Percentiles rank a stretch among this genome's conserved stretches.
Evolutionary conservation across 805 yeast genomes (phyloP).

Genomic region (Saitoella complicata): DNA sequence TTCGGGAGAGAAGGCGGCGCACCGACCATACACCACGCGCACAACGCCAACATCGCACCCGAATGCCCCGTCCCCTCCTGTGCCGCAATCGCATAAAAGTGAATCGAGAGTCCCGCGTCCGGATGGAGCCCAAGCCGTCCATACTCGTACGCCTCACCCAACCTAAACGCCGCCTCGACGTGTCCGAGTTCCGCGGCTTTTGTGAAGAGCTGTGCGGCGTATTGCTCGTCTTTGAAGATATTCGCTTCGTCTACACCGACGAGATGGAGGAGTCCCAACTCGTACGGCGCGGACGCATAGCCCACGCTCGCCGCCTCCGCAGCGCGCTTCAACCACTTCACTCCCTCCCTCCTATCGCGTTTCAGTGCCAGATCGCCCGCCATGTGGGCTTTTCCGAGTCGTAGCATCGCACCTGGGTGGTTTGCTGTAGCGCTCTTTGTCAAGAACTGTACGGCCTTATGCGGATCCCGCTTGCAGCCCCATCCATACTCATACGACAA

Average conservation of each 20-base stretch:
- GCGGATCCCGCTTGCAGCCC: slow-evolving; percentile 78
- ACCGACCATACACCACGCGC: slow-evolving; percentile 95
- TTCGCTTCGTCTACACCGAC: slow-evolving; percentile 76
- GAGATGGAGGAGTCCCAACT: slow-evolving; percentile 69
- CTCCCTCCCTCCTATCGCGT: slow-evolving; percentile 51
- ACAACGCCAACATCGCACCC: slow-evolving; percentile 76
- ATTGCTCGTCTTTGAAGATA: slow-evolving; percentile 54
- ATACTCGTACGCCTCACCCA: slow-evolving; percentile 73
- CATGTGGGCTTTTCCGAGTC: slow-evolving; percentile 74
- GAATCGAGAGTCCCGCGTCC: slow-evolving; percentile 72
- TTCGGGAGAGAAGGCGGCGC: slow-evolving; percentile 64
- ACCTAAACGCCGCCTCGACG: slow-evolving; percentile 55
- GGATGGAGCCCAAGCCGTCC: slow-evolving; percentile 54
- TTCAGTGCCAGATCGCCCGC: slow-evolving; percentile 72
- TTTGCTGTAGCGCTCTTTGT: slow-evolving; percentile 78
- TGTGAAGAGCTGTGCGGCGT: slow-evolving; percentile 72
- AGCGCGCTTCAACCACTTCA: slow-evolving; percentile 85
- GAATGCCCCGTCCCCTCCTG: slow-evolving; percentile 54
- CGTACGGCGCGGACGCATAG: slow-evolving; percentile 88
- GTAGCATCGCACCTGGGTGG: slow-evolving; percentile 95
- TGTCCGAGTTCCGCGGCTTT: slow-evolving; percentile 84
- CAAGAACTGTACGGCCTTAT: slow-evolving; percentile 67
- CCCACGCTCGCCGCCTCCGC: slow-evolving; percentile 67
- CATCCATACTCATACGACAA: slow-evolving; percentile 86
- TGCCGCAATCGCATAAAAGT: slow-evolving; percentile 86